These are phyloP conservation scores for Trifolium subterraneum DNA, from an alignment of 306 rosid genomes.

Conservation along the genomic window DNA sequence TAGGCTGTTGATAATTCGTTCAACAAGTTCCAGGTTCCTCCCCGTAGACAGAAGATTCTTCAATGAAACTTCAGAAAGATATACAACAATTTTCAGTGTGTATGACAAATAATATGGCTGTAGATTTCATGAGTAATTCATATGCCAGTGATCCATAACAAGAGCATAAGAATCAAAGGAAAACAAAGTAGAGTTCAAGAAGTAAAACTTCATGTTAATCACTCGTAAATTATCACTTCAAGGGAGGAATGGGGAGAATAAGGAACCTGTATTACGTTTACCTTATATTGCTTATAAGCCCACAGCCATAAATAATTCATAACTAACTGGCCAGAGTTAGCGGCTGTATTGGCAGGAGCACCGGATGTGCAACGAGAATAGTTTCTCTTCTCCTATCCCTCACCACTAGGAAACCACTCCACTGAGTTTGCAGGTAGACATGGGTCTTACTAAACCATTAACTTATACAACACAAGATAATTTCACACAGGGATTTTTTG, in stretches of 20 bases:
- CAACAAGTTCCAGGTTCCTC: conserved; percentile 64
- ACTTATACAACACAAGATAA: conserved; percentile 6
- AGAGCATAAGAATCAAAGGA: conserved; percentile 23
- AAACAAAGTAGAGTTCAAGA: conserved; percentile 16
- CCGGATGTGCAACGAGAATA: neutral
- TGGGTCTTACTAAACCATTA: conserved; percentile 7
- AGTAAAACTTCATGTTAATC: conserved; percentile 14
- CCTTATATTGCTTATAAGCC: conserved; percentile 10
- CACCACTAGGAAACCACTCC: neutral
- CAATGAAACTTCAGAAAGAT: conserved; percentile 65
- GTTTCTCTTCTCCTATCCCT: neutral
- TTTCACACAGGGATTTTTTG: neutral
- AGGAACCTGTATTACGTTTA: neutral
- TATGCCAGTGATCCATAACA: conserved; percentile 1
- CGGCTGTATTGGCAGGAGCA: conserved; percentile 8
- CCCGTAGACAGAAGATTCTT: conserved; percentile 59
- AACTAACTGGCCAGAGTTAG: neutral
- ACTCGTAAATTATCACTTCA: conserved; percentile 19
- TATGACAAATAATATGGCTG: conserved; percentile 21
- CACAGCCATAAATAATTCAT: conserved; percentile 14
- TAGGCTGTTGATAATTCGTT: conserved; percentile 71
- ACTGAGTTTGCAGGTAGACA: neutral
- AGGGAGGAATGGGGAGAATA: conserved; percentile 10
- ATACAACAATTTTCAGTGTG: conserved; percentile 30
- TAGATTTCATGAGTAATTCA: conserved; percentile 22